Evolutionary conservation across 305 asterid genomes (phyloP).

Genomic region (Stenogyne calaminthoides): DNA sequence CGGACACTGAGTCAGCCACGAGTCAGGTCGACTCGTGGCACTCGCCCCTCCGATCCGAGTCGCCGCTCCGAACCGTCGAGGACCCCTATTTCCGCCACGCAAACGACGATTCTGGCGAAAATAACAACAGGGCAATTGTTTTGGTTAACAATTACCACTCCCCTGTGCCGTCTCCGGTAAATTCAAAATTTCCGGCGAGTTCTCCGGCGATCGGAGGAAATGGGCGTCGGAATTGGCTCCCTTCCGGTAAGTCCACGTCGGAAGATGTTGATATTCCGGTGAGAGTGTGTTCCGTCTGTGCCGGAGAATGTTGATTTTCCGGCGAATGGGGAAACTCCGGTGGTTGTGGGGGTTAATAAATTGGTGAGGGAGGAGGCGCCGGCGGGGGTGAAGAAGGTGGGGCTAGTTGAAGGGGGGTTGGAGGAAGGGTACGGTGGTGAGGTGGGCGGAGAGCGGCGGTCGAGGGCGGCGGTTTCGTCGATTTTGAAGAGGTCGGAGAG

Average conservation of each 20-base stretch:
- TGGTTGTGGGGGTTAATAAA: constrained; percentile 44
- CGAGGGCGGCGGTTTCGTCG: constrained; percentile 50
- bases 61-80: constrained; percentile 60
- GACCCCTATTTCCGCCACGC: constrained; percentile 45
- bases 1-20: constrained; percentile 69
- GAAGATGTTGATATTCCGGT: constrained; percentile 37
- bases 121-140: constrained; percentile 48
- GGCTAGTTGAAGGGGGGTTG: constrained; percentile 34
- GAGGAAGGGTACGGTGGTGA: constrained; percentile 49
- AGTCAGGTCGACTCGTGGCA: constrained; percentile 74
- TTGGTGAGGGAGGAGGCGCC: constrained; percentile 50
- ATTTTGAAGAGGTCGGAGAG: constrained; percentile 50
- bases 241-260: constrained; percentile 34
- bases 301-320: constrained; percentile 30
- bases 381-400: constrained; percentile 53
- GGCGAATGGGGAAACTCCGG: constrained; percentile 31
- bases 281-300: constrained; percentile 7
- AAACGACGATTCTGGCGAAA: constrained; percentile 34
- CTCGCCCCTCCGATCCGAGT: constrained; percentile 72
- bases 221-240: constrained; percentile 44
- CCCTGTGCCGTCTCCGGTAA: constrained; percentile 44
- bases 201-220: constrained; percentile 40
- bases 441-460: constrained; percentile 53
- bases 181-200: constrained; percentile 39
- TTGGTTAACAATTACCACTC: constrained; percentile 49